Conservation (phyloP, 2,329 filamentous ascomycete species). For the Xylariaceae sp. region DNA sequence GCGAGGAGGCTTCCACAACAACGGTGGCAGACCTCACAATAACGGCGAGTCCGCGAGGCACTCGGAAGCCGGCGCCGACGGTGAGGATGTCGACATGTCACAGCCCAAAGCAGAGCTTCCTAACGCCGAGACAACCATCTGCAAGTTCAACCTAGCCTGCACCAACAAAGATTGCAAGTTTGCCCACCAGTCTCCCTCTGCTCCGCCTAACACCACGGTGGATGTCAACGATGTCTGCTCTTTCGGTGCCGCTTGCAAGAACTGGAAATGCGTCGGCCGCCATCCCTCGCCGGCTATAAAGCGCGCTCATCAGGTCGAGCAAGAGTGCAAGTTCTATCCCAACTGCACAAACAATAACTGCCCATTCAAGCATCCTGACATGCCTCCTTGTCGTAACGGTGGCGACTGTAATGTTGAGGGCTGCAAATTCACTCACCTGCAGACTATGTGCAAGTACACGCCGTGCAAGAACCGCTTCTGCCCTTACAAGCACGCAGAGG, state of each 20-base stretch:
- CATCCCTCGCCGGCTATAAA: slow-evolving; percentile 88
- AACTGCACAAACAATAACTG: slow-evolving; percentile 87
- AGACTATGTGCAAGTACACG: slow-evolving; percentile 82
- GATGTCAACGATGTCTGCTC: slow-evolving; percentile 78
- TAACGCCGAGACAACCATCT: slow-evolving; percentile 65
- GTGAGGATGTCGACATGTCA: slow-evolving; percentile 62
- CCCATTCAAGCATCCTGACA: slow-evolving; percentile 81
- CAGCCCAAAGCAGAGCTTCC: slow-evolving; percentile 49
- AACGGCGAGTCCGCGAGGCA: slow-evolving; percentile 31
- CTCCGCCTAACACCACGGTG: slow-evolving; percentile 69
- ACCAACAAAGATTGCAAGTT: slow-evolving; percentile 87
- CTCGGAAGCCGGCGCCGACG: slow-evolving; percentile 37
- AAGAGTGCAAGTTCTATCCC: slow-evolving; percentile 87
- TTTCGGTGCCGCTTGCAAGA: slow-evolving; percentile 91
- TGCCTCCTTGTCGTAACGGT: slow-evolving; percentile 87
- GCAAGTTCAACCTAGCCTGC: slow-evolving; percentile 86
- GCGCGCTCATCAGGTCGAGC: slow-evolving; percentile 72
- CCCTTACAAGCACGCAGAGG: slow-evolving; percentile 84
- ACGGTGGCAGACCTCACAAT: slow-evolving; percentile 32
- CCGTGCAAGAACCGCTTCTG: slow-evolving; percentile 89
- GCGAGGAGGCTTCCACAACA: slow-evolving; percentile 9
- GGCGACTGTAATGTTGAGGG: slow-evolving; percentile 75
- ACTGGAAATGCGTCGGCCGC: slow-evolving; percentile 85
- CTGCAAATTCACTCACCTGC: slow-evolving; percentile 88
- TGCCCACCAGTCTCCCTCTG: slow-evolving; percentile 90